Conservation (phyloP, 192 early-diverging fungal species). For the Globomyces pollinis-pini region DNA sequence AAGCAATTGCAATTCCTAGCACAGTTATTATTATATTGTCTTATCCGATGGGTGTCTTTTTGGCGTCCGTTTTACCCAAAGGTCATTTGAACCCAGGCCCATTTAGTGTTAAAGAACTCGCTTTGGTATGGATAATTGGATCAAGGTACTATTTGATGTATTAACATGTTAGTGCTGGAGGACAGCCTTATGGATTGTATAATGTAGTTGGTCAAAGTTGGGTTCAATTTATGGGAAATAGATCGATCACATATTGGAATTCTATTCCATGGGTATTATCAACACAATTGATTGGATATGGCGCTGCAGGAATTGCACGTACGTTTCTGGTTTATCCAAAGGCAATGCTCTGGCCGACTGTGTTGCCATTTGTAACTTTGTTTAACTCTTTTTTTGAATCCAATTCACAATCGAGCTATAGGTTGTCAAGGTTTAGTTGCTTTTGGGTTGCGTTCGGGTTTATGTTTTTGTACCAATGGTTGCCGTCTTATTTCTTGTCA, state of each 20-base stretch:
- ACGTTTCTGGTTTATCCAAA: conserved; percentile 75
- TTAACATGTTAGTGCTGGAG: conserved; percentile 42
- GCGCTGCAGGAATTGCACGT: conserved; percentile 63
- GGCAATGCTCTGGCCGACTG: conserved; percentile 80
- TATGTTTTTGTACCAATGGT: conserved; percentile 47
- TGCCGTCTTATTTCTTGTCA: conserved; percentile 66
- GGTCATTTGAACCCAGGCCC: conserved; percentile 67
- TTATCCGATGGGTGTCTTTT: conserved; percentile 63
- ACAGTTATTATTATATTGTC: conserved; percentile 70
- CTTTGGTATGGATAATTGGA: conserved; percentile 67
- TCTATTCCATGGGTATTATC: conserved; percentile 44
- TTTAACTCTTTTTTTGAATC: conserved; percentile 55
- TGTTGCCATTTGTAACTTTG: conserved; percentile 64
- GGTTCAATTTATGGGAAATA: conserved; percentile 16
- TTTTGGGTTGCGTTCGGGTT: conserved; percentile 41
- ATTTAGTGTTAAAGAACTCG: conserved; percentile 83
- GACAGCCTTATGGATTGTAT: conserved; percentile 8
- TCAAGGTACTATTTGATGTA: conserved; percentile 41
- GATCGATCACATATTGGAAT: conserved; percentile 15
- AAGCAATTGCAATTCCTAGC: conserved; percentile 58
- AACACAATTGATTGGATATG: conserved; percentile 59
- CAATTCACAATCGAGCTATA: too few species aligned
- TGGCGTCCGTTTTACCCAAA: conserved; percentile 56
- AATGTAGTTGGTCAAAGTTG: conserved; percentile 14
- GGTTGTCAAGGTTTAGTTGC: conserved; percentile 33